phyloP scores from a whole-genome alignment of 2,329 filamentous ascomycete species.

The Apiospora phragmitis region DNA sequence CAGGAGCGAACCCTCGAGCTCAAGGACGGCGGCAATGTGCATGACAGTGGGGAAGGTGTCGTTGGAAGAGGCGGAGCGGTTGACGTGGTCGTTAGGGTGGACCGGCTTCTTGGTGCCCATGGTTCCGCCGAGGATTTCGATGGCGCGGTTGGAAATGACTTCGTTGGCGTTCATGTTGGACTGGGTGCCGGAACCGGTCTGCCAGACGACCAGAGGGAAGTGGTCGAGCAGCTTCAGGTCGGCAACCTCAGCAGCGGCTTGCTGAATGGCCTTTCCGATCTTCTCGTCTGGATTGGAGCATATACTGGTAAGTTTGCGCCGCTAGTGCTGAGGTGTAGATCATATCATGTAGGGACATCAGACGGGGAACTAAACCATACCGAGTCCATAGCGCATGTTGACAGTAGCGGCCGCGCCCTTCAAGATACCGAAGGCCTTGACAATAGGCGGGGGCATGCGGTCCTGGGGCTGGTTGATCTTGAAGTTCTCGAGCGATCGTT shows the following conservation, averaged over 20 bases:
- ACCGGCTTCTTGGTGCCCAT: conserved; percentile 99
- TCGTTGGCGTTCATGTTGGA: conserved; percentile 99
- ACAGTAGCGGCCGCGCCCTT: conserved; percentile 96
- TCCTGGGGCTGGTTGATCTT: conserved; percentile 99
- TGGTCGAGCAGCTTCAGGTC: conserved; percentile 92
- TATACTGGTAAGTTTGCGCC: conserved; percentile 9
- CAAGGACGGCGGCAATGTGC: conserved; percentile 97
- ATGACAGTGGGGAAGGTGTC: conserved; percentile 99
- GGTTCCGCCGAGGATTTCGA: conserved; percentile 90
- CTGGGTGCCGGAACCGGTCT: conserved; percentile 97
- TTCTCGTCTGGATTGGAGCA: conserved; percentile 66
- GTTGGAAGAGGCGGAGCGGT: conserved; percentile 98
- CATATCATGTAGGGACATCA: conserved; percentile 12
- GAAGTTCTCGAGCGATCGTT: conserved; percentile 96
- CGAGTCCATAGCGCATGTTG: conserved; percentile 93
- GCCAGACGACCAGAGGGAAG: conserved; percentile 98
- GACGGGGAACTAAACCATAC: conserved; percentile 41
- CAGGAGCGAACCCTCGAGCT: conserved; percentile 82
- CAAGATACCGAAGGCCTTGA: conserved; percentile 93
- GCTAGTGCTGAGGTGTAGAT: background rate
- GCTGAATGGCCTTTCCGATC: conserved; percentile 88
- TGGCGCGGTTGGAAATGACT: conserved; percentile 98
- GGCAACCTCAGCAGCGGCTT: conserved; percentile 91
- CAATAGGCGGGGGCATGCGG: conserved; percentile 91
- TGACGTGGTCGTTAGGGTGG: conserved; percentile 99